These are phyloP conservation scores for Xylaria scruposa DNA, from an alignment of 495 filamentous ascomycete genomes.

Conservation along the genomic window DNA sequence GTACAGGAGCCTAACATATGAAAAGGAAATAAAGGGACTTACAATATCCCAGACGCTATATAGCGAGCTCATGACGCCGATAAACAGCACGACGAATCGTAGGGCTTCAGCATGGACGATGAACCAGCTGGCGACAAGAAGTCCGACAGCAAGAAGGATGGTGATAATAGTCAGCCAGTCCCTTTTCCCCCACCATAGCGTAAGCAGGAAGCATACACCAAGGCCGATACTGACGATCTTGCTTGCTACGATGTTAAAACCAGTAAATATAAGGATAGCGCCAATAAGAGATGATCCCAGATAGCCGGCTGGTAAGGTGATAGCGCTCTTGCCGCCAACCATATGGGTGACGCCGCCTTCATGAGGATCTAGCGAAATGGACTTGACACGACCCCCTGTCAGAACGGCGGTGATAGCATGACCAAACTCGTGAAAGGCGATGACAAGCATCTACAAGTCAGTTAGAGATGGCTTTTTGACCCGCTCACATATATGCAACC, in stretches of 20 bases:
- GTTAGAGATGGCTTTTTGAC: background rate
- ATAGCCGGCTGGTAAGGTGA: slow-evolving; percentile 81
- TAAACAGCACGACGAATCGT: slow-evolving; percentile 79
- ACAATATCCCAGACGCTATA: slow-evolving; percentile 89
- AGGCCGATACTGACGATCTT: slow-evolving; percentile 77
- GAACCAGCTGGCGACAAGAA: slow-evolving; percentile 80
- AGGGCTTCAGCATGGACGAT: slow-evolving; percentile 75
- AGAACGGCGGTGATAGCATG: slow-evolving; percentile 76
- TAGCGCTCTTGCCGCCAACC: slow-evolving; percentile 74
- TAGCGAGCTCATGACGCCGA: slow-evolving; percentile 78
- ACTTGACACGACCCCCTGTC: slow-evolving; percentile 75
- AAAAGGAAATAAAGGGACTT: slow-evolving; percentile 38
- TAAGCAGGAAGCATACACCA: slow-evolving; percentile 75
- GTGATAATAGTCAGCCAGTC: slow-evolving; percentile 80
- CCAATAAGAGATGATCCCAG: slow-evolving; percentile 78
- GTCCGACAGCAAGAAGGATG: slow-evolving; percentile 69
- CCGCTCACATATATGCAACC: background rate
- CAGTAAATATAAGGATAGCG: slow-evolving; percentile 77
- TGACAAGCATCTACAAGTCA: slow-evolving; percentile 72
- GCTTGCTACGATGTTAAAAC: slow-evolving; percentile 79
- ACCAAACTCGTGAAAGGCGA: slow-evolving; percentile 84
- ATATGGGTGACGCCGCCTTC: slow-evolving; percentile 76
- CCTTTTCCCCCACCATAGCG: slow-evolving; percentile 78
- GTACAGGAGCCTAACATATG: background rate
- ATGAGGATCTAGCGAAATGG: slow-evolving; percentile 70